Conservation (phyloP, 352 stramenopile species). For the Pilasporangium apinafurcum region DNA sequence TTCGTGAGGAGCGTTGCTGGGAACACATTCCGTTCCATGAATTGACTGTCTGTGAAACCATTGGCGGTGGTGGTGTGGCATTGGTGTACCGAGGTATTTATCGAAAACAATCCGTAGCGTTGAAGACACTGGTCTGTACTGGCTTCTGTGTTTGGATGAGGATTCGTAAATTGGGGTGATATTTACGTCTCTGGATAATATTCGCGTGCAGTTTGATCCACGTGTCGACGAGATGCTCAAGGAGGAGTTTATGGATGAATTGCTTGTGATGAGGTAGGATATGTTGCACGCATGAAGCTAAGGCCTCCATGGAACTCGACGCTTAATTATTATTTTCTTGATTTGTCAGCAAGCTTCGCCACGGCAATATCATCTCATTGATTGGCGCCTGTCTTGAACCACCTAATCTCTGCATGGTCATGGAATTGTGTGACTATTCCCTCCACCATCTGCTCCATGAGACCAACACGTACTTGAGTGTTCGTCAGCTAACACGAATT, state of each 20-base stretch:
- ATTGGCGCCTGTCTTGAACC: constrained; percentile 70
- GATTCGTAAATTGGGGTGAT: background rate
- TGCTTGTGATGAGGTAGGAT: constrained; percentile 86
- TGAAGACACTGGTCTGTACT: constrained; percentile 85
- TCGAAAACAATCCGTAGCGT: constrained; percentile 54
- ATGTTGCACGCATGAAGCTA: no score
- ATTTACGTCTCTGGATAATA: background rate
- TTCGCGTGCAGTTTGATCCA: constrained; percentile 64
- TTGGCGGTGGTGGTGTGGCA: constrained; percentile 86
- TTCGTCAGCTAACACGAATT: constrained; percentile 43
- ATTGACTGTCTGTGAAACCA: constrained; percentile 74
- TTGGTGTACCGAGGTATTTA: constrained; percentile 86
- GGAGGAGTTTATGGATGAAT: constrained; percentile 91
- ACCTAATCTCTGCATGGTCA: constrained; percentile 77
- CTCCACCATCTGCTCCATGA: constrained; percentile 58
- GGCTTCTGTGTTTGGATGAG: constrained; percentile 19
- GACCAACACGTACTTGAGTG: constrained; percentile 41
- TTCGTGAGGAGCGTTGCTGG: no score
- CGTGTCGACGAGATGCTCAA: constrained; percentile 81
- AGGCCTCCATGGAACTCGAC: constrained; percentile 1
- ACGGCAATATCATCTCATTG: constrained; percentile 73
- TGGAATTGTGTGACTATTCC: constrained; percentile 69
- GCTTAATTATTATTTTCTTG: background rate
- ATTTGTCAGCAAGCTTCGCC: constrained; percentile 36
- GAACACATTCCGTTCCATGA: constrained; percentile 76